These are phyloP conservation scores for Scheffersomyces insectosa DNA, from an alignment of 1,139 yeast species.

Conservation along the genomic window DNA sequence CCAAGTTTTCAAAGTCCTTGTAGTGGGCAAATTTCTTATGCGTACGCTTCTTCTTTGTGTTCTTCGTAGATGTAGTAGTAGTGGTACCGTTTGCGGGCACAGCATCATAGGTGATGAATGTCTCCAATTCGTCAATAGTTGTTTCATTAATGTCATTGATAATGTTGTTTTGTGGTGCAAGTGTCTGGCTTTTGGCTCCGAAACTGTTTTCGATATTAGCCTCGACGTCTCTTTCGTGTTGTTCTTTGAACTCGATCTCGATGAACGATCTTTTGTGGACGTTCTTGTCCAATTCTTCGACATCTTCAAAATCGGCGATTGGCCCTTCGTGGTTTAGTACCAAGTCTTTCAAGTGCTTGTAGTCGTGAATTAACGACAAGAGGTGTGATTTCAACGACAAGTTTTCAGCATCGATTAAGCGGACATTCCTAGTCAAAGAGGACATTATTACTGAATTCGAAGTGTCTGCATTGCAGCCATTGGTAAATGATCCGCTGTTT, in stretches of 20 bases:
- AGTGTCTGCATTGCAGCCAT: neutral
- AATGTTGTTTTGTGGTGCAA: slow-evolving; percentile 8
- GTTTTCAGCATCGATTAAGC: slow-evolving; percentile 37
- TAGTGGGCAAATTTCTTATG: slow-evolving; percentile 12
- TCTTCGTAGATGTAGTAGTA: slow-evolving; percentile 8
- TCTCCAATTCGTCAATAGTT: slow-evolving; percentile 1
- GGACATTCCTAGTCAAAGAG: slow-evolving; percentile 23
- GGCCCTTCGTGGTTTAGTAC: slow-evolving; percentile 23
- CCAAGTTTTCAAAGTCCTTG: slow-evolving; percentile 17
- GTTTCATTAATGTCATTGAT: slow-evolving; percentile 4
- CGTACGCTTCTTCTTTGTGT: slow-evolving; percentile 7
- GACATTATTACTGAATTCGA: slow-evolving; percentile 17
- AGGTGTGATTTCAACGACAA: slow-evolving; percentile 36
- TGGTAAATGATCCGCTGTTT: neutral
- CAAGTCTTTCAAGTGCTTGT: slow-evolving; percentile 37
- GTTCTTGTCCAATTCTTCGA: slow-evolving; percentile 8
- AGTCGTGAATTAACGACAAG: slow-evolving; percentile 42
- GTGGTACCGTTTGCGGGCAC: slow-evolving; percentile 4
- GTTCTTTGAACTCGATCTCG: slow-evolving; percentile 20
- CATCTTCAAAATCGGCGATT: neutral
- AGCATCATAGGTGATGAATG: slow-evolving; percentile 3
- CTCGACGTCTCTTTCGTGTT: slow-evolving; percentile 28
- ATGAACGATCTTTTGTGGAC: slow-evolving; percentile 29
- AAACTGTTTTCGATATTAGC: slow-evolving; percentile 2
- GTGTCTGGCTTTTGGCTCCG: slow-evolving; percentile 1